phyloP scores from a whole-genome alignment of 208 protist genomes.

The Blechomonas ayalai region DNA sequence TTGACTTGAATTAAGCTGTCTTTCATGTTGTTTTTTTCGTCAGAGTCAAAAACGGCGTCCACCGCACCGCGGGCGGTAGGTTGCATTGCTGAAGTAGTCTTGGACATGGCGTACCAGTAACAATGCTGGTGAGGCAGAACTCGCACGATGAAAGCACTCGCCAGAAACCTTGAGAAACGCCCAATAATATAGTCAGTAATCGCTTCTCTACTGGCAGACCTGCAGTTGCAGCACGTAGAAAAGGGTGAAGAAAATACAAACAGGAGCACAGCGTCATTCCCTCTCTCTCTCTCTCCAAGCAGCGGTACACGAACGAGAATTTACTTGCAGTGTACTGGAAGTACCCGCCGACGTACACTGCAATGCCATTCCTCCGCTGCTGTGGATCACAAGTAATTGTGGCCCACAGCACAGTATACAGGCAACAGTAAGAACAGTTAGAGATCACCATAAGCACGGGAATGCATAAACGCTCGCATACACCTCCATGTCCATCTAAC shows the following conservation, averaged over 20 bases:
- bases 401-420: too few species aligned
- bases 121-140: neutral
- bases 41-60: constrained; percentile 41
- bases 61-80: constrained; percentile 57
- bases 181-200: constrained; percentile 10
- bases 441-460: too few species aligned
- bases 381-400: too few species aligned
- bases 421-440: too few species aligned
- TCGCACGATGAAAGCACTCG: neutral
- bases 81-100: too few species aligned
- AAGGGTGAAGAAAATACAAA: neutral
- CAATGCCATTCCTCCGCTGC: too few species aligned
- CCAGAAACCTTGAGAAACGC: neutral
- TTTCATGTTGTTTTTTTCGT: constrained; percentile 48
- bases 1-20: constrained; percentile 53
- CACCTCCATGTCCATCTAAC: too few species aligned
- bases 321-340: too few species aligned
- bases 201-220: neutral
- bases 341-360: too few species aligned
- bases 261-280: constrained; percentile 1
- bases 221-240: neutral
- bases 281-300: constrained; percentile 6
- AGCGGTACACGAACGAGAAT: too few species aligned
- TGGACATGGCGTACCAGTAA: neutral
- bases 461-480: too few species aligned